Evolutionary conservation across 768 basidiomycete genomes (phyloP).

Genomic region (Podaxis rugospora): DNA sequence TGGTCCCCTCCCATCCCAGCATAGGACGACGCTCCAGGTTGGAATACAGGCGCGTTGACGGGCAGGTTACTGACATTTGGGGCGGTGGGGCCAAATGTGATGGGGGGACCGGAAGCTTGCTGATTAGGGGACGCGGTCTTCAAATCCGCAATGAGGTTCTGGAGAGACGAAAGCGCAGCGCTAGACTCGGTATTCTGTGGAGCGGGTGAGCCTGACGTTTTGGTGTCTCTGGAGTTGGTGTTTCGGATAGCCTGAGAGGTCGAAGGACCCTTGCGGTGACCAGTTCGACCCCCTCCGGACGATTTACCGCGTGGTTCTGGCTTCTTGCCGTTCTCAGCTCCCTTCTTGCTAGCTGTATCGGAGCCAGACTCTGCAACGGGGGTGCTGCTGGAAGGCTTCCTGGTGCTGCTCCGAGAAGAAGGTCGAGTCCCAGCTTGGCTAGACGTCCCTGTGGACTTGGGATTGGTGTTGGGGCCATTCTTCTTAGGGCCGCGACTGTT

Average conservation of each 20-base stretch:
- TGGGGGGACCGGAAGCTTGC: constrained; percentile 35
- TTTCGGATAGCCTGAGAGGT: constrained; percentile 53
- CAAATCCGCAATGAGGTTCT: constrained; percentile 91
- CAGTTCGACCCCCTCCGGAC: constrained; percentile 40
- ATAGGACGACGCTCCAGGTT: constrained; percentile 51
- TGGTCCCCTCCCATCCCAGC: constrained; percentile 33
- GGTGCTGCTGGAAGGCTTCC: constrained; percentile 43
- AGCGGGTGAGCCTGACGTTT: constrained; percentile 37
- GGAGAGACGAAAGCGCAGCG: constrained; percentile 81
- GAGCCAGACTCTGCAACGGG: constrained; percentile 62
- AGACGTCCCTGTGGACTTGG: constrained; percentile 37
- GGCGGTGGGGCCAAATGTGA: constrained; percentile 41
- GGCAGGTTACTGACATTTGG: constrained; percentile 55
- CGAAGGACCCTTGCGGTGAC: constrained; percentile 57
- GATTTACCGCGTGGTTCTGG: constrained; percentile 32
- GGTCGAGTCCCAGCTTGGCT: constrained; percentile 48
- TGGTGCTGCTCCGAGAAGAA: constrained; percentile 64
- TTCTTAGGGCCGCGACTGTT: constrained; percentile 56
- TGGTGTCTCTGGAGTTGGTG: constrained; percentile 30
- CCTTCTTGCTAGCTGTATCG: constrained; percentile 62
- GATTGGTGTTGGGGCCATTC: constrained; percentile 45
- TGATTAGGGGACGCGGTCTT: constrained; percentile 76
- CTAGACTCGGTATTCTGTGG: constrained; percentile 61
- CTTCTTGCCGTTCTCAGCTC: constrained; percentile 50
- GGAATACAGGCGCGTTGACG: constrained; percentile 67